These are phyloP conservation scores for Trichoderma brevicompactum DNA, from an alignment of 2,329 filamentous ascomycete species.

Conservation along the genomic window DNA sequence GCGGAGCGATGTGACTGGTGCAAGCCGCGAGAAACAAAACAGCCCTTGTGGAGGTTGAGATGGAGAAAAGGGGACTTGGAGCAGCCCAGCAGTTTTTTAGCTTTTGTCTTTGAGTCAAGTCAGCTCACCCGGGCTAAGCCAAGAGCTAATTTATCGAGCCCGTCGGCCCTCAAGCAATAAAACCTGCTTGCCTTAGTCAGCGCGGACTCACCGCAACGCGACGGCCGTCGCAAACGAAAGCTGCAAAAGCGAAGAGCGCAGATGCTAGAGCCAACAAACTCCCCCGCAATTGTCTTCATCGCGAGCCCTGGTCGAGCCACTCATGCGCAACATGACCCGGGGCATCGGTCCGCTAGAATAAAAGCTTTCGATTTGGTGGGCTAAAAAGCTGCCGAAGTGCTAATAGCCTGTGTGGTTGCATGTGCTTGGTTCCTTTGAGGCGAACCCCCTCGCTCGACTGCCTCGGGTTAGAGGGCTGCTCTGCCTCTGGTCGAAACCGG, in stretches of 20 bases:
- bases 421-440: conserved; percentile 1
- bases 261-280: not conserved
- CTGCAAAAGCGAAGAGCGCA: not conserved
- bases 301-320: not conserved
- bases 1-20: conserved; percentile 12
- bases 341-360: not conserved
- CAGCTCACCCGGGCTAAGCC: not conserved
- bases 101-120: conserved; percentile 6
- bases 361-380: not conserved
- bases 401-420: not conserved
- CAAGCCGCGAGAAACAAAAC: conserved; percentile 4
- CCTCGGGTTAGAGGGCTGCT: not conserved
- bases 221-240: conserved; percentile 1
- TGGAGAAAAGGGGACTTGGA: conserved; percentile 21
- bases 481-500: not conserved
- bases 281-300: not conserved
- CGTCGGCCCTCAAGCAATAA: not conserved
- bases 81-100: conserved; percentile 11
- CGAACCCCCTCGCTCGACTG: not conserved
- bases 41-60: conserved; percentile 20
- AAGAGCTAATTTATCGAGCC: not conserved
- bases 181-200: conserved; percentile 8
- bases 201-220: conserved; percentile 20
- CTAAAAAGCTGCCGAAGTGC: too few relatives aligned
- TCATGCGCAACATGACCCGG: conserved; percentile 9